Base-by-base conservation (phyloP, 106 monocot species). In the Dendrobium huoshanense region DNA sequence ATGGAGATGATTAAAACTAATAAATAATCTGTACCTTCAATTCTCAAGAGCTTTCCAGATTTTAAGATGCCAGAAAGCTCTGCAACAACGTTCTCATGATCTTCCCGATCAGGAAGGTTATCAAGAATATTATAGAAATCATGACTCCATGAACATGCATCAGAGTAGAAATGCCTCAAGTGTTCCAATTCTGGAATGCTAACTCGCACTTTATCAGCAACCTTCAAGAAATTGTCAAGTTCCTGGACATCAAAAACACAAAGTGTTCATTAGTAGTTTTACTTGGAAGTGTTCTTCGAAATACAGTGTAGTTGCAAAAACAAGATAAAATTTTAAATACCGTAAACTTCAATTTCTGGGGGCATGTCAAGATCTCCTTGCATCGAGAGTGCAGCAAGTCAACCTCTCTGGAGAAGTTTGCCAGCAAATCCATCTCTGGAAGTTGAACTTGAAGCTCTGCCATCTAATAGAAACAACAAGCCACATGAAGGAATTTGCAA, bases 171-270 rank as follows among this genome's bases (percentile, higher is more conserved):
- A 79, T 94, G 70, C 79, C 78, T 87, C 61, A 94, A 83, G 67
- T 87, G 79, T 65, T 91, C 79, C 73, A 94, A 73, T 76, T 91
- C 91, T 67, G 94, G 89, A 85, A 91, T 88, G 54, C 78, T 84
- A 77, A 88, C 73, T 78, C 67, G 86, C 40, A 88, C 59, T 76
- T 82, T 67, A 79, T 77, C 82, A 27, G 79, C 64, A 37, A 55
- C 83, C 22, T 70, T 72, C 42, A 94, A 77, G 80, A 94, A 94
- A 59, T 72, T 78, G 79, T 91, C 89, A 78, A 94, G 86, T 41
- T 94, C 94, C 94, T 94, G 86, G 11, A 82, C 37, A 70, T 70
- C 10, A 22, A 24, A 70, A 70, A 37, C 37, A 37, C 51, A 37
- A 37, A 3, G 33, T 1, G 9, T 70, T 33, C 15, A 70, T 70